Conservation (phyloP, 352 stramenopile species). For the Phytophthora brassicae region DNA sequence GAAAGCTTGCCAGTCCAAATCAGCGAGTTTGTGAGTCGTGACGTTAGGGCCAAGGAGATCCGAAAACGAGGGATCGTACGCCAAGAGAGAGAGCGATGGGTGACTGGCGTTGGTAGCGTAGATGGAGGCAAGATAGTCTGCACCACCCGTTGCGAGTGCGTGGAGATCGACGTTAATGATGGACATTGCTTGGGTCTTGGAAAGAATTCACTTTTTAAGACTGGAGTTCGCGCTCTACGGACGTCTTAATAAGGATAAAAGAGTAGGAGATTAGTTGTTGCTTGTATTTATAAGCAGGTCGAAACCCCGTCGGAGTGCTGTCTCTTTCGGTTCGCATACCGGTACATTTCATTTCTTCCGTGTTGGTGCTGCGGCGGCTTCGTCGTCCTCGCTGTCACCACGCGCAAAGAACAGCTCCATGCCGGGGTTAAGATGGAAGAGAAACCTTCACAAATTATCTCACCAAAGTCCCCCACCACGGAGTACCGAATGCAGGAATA, state of each 20-base stretch:
- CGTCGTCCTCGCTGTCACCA: conserved; percentile 51
- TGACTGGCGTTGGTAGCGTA: not conserved
- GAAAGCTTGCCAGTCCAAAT: conserved; percentile 17
- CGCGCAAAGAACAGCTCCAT: conserved; percentile 34
- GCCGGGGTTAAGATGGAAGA: conserved; percentile 3
- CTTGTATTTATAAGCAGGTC: too few species aligned
- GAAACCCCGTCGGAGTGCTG: too few species aligned
- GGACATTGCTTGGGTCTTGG: conserved; percentile 8
- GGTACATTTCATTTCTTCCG: conserved; percentile 62
- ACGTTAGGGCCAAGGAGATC: conserved; percentile 6
- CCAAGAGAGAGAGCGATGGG: not conserved
- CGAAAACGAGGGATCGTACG: conserved; percentile 5
- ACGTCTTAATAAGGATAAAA: too few species aligned
- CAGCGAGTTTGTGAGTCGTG: conserved; percentile 4
- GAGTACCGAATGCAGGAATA: conserved; percentile 40
- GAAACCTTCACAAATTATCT: not conserved
- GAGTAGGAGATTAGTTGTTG: not conserved
- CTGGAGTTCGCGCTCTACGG: too few species aligned
- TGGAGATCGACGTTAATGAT: conserved; percentile 13
- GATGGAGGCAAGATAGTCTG: conserved; percentile 11
- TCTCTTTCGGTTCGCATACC: too few species aligned
- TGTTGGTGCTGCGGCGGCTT: conserved; percentile 79
- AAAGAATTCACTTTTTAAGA: not conserved
- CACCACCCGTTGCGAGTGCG: conserved; percentile 2
- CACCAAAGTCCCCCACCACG: conserved; percentile 28